Conservation (phyloP, 352 stramenopile species). For the Phytophthora rubi region DNA sequence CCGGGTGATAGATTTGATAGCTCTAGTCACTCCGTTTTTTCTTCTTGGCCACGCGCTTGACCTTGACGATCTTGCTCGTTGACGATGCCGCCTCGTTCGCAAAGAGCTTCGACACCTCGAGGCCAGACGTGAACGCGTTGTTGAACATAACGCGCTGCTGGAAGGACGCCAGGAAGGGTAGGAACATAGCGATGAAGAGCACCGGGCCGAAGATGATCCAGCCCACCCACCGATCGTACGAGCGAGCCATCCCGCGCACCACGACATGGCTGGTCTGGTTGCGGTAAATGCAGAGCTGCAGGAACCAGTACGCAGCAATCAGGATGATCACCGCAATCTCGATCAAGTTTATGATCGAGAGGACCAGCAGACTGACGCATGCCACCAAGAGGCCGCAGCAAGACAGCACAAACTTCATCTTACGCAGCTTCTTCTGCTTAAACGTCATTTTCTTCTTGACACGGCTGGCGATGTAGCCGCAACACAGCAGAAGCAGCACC, state of each 20-base stretch:
- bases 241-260: slow-evolving; percentile 73
- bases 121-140: slow-evolving; percentile 86
- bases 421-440: slow-evolving; percentile 89
- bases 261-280: slow-evolving; percentile 85
- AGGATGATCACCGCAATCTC: slow-evolving; percentile 76
- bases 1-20: slow-evolving; percentile 20
- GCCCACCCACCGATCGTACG: slow-evolving; percentile 82
- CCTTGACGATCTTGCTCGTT: slow-evolving; percentile 79
- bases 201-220: slow-evolving; percentile 91
- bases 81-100: slow-evolving; percentile 82
- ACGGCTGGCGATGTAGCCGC: slow-evolving; percentile 82
- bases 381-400: slow-evolving; percentile 73
- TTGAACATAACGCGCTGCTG: slow-evolving; percentile 93
- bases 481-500: slow-evolving; percentile 80
- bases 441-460: slow-evolving; percentile 92
- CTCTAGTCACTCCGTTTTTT: slow-evolving; percentile 73
- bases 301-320: slow-evolving; percentile 86
- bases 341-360: slow-evolving; percentile 77
- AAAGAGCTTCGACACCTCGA: slow-evolving; percentile 90
- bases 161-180: slow-evolving; percentile 87
- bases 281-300: slow-evolving; percentile 76
- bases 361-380: slow-evolving; percentile 61
- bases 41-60: slow-evolving; percentile 90
- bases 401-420: slow-evolving; percentile 88
- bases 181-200: slow-evolving; percentile 90